phyloP scores from a whole-genome alignment of 148 eudicot genomes.

The Dysphania ambrosioides region DNA sequence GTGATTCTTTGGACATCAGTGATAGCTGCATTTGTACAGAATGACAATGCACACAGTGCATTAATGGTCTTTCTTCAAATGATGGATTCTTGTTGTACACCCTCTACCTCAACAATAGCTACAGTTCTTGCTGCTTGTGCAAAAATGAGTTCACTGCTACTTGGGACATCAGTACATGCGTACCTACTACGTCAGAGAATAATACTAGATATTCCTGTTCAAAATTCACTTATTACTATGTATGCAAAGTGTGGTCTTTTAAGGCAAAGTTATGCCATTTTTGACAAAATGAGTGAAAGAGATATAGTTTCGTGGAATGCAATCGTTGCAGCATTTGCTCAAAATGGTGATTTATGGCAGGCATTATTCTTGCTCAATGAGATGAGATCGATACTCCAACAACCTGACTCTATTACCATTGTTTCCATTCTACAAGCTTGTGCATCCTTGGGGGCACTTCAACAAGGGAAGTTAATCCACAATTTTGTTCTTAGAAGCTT shows the following conservation, averaged over 20 bases:
- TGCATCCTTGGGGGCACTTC: constrained; percentile 72
- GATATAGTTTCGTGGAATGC: constrained; percentile 95
- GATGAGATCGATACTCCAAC: constrained; percentile 49
- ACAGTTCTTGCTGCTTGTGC: constrained; percentile 75
- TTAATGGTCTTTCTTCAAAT: constrained; percentile 46
- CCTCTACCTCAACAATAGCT: constrained; percentile 64
- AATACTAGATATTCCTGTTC: constrained; percentile 44
- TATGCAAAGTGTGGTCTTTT: constrained; percentile 65
- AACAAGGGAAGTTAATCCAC: constrained; percentile 80
- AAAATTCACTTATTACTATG: constrained; percentile 74
- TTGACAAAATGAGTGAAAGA: constrained; percentile 48
- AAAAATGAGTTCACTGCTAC: constrained; percentile 36
- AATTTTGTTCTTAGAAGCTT: constrained; percentile 47
- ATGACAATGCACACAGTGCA: constrained; percentile 50
- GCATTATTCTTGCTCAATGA: constrained; percentile 58
- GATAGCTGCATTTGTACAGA: constrained; percentile 90
- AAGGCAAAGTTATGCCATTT: constrained; percentile 46
- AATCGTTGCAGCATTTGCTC: constrained; percentile 66
- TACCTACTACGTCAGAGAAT: constrained; percentile 52
- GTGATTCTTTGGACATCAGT: constrained; percentile 67
- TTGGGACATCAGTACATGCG: constrained; percentile 68
- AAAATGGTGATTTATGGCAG: constrained; percentile 50
- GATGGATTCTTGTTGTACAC: constrained; percentile 40
- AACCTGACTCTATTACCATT: constrained; percentile 61
- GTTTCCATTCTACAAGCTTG: constrained; percentile 73